Evolutionary conservation across 768 basidiomycete genomes (phyloP), one percentile per base, ranked within the genome.

Genomic region (Neoboletus brunneissimus): DNA sequence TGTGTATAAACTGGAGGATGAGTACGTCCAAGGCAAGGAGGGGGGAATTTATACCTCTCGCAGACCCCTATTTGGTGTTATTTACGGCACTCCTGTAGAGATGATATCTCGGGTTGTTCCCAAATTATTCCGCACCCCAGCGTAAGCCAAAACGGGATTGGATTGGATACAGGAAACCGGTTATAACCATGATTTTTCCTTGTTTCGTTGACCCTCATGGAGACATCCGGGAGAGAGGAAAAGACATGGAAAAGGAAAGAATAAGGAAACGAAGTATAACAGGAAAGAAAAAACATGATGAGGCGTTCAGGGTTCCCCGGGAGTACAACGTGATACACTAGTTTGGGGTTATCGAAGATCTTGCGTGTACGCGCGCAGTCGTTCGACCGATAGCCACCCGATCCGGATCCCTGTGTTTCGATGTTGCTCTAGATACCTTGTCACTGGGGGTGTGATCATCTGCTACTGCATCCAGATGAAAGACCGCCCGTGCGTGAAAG

Each of bases 31-130:
- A 11, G 27, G 18, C 2, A 32, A 1, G 27, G 18, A 0, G 23
- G 15, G 20, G 25, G 22, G 22, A 12, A 9, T 23, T 50, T 59
- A 60, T 54, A 54, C 43, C 25, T 32, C 43, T 31, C 22, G 25
- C 11, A 31, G 38, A 37, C 48, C 13, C 49, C 45, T 29, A 22
- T 59, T 52, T 42, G 49, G 16, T n/a, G 56, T 23, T 58, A 27
- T 58, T 57, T 42, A 37, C 34, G n/a, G 15, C 22, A 2, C 16
- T 29, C 22, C n/a, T 49, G 29, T 3, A 16, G 10, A 18, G 25
- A 27, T 6, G 20, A 53, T 37, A 18, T 52, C 34, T 22, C 25
- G 18, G 3, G 5, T 37, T 37, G 16, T 16, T 3, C 37, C 6
- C 15, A n/a, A 3, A 8, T 38, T n/a, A 2, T n/a, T n/a, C 37